These are phyloP conservation scores for Termitomyces sp. DNA, from an alignment of 768 basidiomycete species.

Conservation along the genomic window DNA sequence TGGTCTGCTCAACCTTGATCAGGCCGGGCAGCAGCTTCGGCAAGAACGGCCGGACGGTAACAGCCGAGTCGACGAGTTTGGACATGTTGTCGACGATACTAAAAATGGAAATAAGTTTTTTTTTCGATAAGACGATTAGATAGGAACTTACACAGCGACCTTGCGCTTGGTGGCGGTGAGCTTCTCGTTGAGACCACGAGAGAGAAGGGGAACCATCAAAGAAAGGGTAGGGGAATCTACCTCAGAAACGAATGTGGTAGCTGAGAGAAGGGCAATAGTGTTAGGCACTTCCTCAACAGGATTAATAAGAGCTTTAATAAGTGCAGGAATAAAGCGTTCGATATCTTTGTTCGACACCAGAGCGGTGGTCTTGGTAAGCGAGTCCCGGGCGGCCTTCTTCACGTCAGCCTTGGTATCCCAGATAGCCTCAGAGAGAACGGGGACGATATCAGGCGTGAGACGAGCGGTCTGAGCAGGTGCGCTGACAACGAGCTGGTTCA, in stretches of 20 bases:
- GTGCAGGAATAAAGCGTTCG: conserved; percentile 93
- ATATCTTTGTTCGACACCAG: conserved; percentile 98
- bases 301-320: conserved; percentile 97
- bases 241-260: conserved; percentile 99
- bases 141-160: conserved; percentile 81
- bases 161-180: conserved; percentile 95
- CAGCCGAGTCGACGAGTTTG: conserved; percentile 91
- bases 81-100: conserved; percentile 98
- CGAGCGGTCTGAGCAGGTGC: conserved; percentile 80
- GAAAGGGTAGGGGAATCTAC: conserved; percentile 96
- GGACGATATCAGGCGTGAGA: conserved; percentile 93
- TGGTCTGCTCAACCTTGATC: conserved; percentile 90
- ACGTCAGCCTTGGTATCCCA: conserved; percentile 99
- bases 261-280: conserved; percentile 91
- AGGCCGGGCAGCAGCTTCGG: conserved; percentile 93
- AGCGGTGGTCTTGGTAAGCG: conserved; percentile 91
- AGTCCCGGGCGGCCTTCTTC: conserved; percentile 95
- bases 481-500: conserved; percentile 83
- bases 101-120: conserved; percentile 15
- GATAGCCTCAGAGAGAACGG: conserved; percentile 90
- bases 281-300: conserved; percentile 98
- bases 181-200: conserved; percentile 93
- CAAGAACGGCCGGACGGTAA: conserved; percentile 95
- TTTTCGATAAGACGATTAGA: conserved; percentile 13
- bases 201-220: conserved; percentile 93